Percentiles rank a stretch among this genome's conserved stretches.
Evolutionary conservation across 2,329 filamentous ascomycete genomes (phyloP).

Genomic region (Aspergillus arachidicola): DNA sequence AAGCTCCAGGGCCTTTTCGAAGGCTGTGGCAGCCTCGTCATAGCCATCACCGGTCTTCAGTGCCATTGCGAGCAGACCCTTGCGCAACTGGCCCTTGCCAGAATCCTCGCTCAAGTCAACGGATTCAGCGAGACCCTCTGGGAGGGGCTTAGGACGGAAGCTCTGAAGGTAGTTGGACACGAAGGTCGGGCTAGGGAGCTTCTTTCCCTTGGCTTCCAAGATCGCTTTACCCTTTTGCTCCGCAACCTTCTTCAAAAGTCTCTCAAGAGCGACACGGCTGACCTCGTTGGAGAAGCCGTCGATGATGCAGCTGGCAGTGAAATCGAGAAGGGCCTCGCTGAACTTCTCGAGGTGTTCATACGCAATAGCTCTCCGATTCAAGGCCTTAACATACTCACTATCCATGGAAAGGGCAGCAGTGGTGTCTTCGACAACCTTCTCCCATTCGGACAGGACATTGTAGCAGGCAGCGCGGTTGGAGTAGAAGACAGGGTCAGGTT

Average conservation of each 20-base stretch:
- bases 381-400: conserved; percentile 93
- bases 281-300: conserved; percentile 92
- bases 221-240: conserved; percentile 93
- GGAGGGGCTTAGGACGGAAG: conserved; percentile 82
- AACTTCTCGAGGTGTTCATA: conserved; percentile 92
- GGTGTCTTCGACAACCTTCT: conserved; percentile 95
- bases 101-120: conserved; percentile 76
- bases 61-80: conserved; percentile 77
- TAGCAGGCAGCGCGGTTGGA: conserved; percentile 98
- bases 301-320: conserved; percentile 98
- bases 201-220: conserved; percentile 75
- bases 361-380: conserved; percentile 94
- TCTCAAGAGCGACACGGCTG: conserved; percentile 86
- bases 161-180: conserved; percentile 99
- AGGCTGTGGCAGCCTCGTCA: conserved; percentile 80
- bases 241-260: conserved; percentile 93
- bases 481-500: conserved; percentile 96
- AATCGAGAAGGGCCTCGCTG: conserved; percentile 94
- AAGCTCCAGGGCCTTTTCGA: conserved; percentile 84
- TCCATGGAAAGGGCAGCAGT: conserved; percentile 93
- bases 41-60: conserved; percentile 91
- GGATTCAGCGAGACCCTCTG: conserved; percentile 78
- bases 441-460: conserved; percentile 90
- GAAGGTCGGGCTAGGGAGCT: conserved; percentile 92
- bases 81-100: conserved; percentile 82